phyloP scores from a whole-genome alignment of 1,284 basidiomycete species.

The Melampsora larici-populina region DNA sequence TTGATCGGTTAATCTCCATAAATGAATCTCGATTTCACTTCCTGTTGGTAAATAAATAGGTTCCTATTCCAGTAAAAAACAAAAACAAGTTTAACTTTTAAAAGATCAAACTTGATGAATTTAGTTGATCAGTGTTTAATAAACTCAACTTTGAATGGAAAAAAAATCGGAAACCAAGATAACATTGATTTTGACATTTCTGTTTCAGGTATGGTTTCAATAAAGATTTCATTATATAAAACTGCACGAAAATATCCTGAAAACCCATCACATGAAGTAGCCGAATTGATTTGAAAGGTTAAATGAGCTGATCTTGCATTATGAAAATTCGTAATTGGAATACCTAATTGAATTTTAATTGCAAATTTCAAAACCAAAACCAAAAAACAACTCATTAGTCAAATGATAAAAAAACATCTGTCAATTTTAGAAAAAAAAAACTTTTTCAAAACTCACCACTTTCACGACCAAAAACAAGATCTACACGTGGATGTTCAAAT shows the following conservation, averaged over 20 bases:
- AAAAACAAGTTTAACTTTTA: too few species aligned
- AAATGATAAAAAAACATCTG: too few species aligned
- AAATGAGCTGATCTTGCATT: slow-evolving; percentile 58
- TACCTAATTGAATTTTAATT: slow-evolving; percentile 53
- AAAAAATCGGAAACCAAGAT: slow-evolving; percentile 98
- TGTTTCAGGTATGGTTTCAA: slow-evolving; percentile 90
- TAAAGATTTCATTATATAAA: slow-evolving; percentile 78
- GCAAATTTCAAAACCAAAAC: not conserved
- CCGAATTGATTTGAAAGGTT: slow-evolving; percentile 88
- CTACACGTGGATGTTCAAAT: slow-evolving; percentile 85
- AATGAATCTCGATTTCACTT: slow-evolving; percentile 83
- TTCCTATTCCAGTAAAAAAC: too few species aligned
- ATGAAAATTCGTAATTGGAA: slow-evolving; percentile 56
- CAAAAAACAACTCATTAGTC: not conserved
- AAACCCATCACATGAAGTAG: slow-evolving; percentile 91
- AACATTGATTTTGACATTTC: slow-evolving; percentile 88
- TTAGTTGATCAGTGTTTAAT: slow-evolving; percentile 4
- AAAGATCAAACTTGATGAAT: too few species aligned
- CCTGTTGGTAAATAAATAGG: slow-evolving; percentile 88
- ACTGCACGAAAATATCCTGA: slow-evolving; percentile 97
- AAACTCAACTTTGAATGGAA: slow-evolving; percentile 61
- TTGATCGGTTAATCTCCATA: slow-evolving; percentile 85
- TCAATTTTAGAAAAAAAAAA: too few species aligned
- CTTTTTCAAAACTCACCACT: slow-evolving; percentile 68
- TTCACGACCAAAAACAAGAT: slow-evolving; percentile 66